A percentile compares a stretch with the other conserved stretches of the same genome.
phyloP scores from a whole-genome alignment of 768 basidiomycete species.

The Russula olivacea region DNA sequence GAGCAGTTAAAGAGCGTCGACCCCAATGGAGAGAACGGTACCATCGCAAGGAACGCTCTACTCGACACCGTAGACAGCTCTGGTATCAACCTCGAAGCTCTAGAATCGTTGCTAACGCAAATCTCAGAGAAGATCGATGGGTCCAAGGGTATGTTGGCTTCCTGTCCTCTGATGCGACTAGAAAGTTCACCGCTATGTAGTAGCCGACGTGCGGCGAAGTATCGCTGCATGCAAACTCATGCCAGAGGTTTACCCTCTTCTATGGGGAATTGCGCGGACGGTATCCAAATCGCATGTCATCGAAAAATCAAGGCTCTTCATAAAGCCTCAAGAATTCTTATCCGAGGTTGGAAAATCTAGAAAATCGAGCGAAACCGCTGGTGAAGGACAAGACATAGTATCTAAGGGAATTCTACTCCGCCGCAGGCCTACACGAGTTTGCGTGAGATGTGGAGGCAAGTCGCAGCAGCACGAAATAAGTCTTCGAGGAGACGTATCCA shows the following conservation, averaged over 20 bases:
- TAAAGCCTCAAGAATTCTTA: conserved; percentile 66
- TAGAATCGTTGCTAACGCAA: conserved; percentile 45
- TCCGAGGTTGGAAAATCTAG: conserved; percentile 49
- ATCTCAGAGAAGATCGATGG: conserved; percentile 31
- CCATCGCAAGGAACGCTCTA: conserved; percentile 57
- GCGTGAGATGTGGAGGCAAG: conserved; percentile 58
- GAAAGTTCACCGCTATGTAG: conserved; percentile 35
- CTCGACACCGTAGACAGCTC: conserved; percentile 59
- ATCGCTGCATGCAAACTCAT: conserved; percentile 58
- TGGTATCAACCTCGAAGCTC: conserved; percentile 51
- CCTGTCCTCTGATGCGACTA: neutral
- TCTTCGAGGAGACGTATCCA: conserved; percentile 26
- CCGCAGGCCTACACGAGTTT: conserved; percentile 38
- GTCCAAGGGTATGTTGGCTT: conserved; percentile 27
- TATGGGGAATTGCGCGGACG: conserved; percentile 42
- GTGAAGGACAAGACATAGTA: conserved; percentile 52
- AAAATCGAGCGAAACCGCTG: conserved; percentile 33
- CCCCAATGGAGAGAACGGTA: conserved; percentile 54
- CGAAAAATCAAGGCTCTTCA: conserved; percentile 61
- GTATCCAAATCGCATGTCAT: conserved; percentile 47
- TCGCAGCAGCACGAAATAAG: conserved; percentile 38
- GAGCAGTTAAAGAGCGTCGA: conserved; percentile 46
- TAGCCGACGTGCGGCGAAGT: conserved; percentile 44
- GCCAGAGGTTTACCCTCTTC: conserved; percentile 37
- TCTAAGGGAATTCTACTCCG: conserved; percentile 50